Evolutionary conservation across 2,329 filamentous ascomycete species (phyloP).

Genomic region (Botryotinia globosa): DNA sequence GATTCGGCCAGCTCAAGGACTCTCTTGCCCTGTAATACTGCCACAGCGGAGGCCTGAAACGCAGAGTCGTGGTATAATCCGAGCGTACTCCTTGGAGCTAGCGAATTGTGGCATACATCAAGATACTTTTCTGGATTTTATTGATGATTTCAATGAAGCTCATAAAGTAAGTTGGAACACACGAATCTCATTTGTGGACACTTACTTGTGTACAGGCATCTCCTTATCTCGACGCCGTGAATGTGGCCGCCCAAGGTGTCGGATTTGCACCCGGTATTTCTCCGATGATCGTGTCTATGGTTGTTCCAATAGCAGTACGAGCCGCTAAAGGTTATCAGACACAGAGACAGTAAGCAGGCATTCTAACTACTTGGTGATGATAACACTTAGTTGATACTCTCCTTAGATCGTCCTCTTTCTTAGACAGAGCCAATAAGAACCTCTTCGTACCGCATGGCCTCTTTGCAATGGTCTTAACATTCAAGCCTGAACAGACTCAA

Average conservation of each 20-base stretch:
- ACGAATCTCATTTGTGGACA: background rate
- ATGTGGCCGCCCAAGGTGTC: slow-evolving; percentile 42
- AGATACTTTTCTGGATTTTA: slow-evolving; percentile 47
- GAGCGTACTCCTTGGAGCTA: slow-evolving; percentile 48
- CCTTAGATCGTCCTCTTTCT: slow-evolving; percentile 45
- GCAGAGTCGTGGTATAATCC: slow-evolving; percentile 47
- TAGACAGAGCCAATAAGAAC: slow-evolving; percentile 52
- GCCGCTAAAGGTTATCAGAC: slow-evolving; percentile 39
- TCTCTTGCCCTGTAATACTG: slow-evolving; percentile 47
- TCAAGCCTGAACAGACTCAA: slow-evolving; percentile 41
- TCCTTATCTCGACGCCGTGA: slow-evolving; percentile 43
- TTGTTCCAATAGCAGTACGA: slow-evolving; percentile 43
- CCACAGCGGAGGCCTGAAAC: slow-evolving; percentile 49
- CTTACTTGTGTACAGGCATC: slow-evolving; percentile 27
- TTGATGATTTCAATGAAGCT: slow-evolving; percentile 46
- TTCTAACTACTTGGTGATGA: background rate
- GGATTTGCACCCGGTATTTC: slow-evolving; percentile 42
- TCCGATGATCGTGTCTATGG: slow-evolving; percentile 43
- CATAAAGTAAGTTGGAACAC: slow-evolving; percentile 20
- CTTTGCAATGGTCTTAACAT: slow-evolving; percentile 53
- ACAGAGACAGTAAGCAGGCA: slow-evolving; percentile 13
- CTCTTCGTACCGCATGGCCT: slow-evolving; percentile 56
- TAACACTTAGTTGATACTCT: slow-evolving; percentile 7
- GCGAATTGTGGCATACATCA: slow-evolving; percentile 47
- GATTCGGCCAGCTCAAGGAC: background rate